Base-by-base conservation (phyloP, 768 basidiomycete species). In the Hericium coralloides region DNA sequence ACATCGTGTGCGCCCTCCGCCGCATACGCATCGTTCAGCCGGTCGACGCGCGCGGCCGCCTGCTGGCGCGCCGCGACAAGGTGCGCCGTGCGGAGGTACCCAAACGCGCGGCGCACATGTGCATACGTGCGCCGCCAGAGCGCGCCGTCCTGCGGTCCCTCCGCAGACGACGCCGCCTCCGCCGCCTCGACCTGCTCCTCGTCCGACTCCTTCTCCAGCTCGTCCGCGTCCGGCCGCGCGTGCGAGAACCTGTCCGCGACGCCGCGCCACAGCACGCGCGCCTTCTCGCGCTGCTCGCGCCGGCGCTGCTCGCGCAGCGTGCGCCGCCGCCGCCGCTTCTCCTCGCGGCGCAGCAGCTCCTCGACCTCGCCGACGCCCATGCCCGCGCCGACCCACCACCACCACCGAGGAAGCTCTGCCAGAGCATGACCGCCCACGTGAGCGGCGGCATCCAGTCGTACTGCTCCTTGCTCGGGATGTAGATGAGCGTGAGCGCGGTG, bases 351-450 rank as follows among this genome's bases (percentile, higher is more conserved):
- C 49, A 86, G 68, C 55, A 82, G 76, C 56, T 89, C 79, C 63
- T 89, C 84, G 51, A 90, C 76, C 60, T 87, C 86, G 26, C 79
- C 77, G 3, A 85, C 78, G 9, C 86, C 89, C 76, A 88, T 91
- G 5, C 92, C 89, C 2, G 88, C 83, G n/a, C 94, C 94, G 14
- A 93, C 92, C 93, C 93, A 98, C 94, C 94, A 98, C 94, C 94
- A 98, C 92, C 92, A 98, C 0, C 91, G 20, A 97, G 71, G 71
- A 95, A 95, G 70, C 84, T 92, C 76, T 99, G 97, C 97, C 97
- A 99, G 18, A 98, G 80, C 12, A 98, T 83, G 52, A 97, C 84
- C 8, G 89, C 85, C 84, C 92, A 95, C 70, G 92, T 83, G 53
- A 98, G 76, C 22, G 85, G 82, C 0, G 92, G 90, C 57, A 98